phyloP scores from a whole-genome alignment of 2,329 filamentous ascomycete genomes.

The Pseudodiploospora longispora region DNA sequence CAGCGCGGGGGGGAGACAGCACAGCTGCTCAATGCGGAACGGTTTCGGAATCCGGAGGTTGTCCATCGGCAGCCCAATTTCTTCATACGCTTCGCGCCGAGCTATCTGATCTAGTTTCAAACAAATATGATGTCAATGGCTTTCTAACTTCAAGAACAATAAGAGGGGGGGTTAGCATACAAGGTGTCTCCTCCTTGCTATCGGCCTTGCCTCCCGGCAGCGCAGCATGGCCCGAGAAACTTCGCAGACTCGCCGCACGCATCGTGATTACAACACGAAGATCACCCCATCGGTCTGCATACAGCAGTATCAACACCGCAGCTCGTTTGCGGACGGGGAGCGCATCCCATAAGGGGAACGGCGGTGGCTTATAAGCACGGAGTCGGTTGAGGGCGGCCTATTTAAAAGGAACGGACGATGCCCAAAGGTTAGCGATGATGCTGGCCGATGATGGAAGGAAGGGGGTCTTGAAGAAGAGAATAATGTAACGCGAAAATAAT shows the following conservation, averaged over 20 bases:
- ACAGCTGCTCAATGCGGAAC: slow-evolving; percentile 81
- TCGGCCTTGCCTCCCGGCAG: slow-evolving; percentile 74
- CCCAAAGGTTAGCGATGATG: background rate
- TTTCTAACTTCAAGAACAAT: background rate
- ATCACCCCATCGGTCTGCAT: slow-evolving; percentile 74
- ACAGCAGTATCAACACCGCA: slow-evolving; percentile 80
- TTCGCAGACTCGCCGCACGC: slow-evolving; percentile 54
- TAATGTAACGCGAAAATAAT: background rate
- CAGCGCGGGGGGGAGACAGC: slow-evolving; percentile 69
- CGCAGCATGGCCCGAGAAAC: slow-evolving; percentile 77
- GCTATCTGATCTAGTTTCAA: slow-evolving; percentile 63
- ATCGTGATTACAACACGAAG: slow-evolving; percentile 64
- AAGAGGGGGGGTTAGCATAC: slow-evolving; percentile 28
- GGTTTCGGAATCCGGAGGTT: slow-evolving; percentile 62
- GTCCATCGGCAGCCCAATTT: slow-evolving; percentile 77
- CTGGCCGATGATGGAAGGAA: background rate
- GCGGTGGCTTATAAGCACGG: slow-evolving; percentile 51
- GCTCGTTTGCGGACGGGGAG: slow-evolving; percentile 62
- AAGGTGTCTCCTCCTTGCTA: slow-evolving; percentile 48
- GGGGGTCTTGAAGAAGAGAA: too few species aligned
- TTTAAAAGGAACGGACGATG: slow-evolving; percentile 7
- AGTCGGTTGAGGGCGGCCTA: slow-evolving; percentile 54
- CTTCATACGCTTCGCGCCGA: slow-evolving; percentile 82
- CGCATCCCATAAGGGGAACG: slow-evolving; percentile 54
- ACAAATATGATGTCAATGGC: background rate